Evolutionary conservation across 108 stramenopile genomes (phyloP), one percentile per base, ranked within the genome.

Genomic region (Skeletonema menzelii): DNA sequence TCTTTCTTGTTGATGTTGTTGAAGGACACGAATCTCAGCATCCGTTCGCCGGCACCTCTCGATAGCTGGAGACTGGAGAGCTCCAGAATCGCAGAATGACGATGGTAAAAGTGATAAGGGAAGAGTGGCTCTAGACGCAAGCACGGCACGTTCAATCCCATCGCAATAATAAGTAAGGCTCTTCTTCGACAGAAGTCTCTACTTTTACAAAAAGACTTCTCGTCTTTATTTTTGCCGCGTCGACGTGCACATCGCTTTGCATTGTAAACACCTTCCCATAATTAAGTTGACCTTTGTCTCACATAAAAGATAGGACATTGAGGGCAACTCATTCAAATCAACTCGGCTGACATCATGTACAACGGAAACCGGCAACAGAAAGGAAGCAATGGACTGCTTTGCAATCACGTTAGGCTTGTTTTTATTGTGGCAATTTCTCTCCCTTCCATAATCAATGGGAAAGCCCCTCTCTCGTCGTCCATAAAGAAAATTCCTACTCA

Each of bases 401-500:
- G 49, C 5, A 53, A 22, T 53, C 22, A n/a, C 49, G 22, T 22
- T 53, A 22, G 49, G 49, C 19, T 22, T 53, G 8, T 53, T 53
- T 22, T 53, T 53, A 8, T 22, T 22, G 8, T 53, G 49, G 49
- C 49, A n/a, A 15, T 53, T 53, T 22, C 22, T 20, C 49, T 53
- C 49, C 49, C 49, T 53, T 24, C 49, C 49, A 2, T 53, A n/a
- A 53, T 53, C 2, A 6, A 53, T 53, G 20, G 49, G 15, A 53
- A 70, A 28, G 42, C 28, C 37, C 58, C 71, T 34, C 59, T 79
- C 15, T 26, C 67, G 46, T 72, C 77, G 19, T 24, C 22, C 49
- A 22, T 53, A 24, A 4, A 15, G 22, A 53, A 53, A 24, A 72
- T 79, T 34, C 61, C 70, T 31, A 72, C 77, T 26, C 66, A 79